phyloP scores from a whole-genome alignment of 2,329 filamentous ascomycete species.

The Xylariaceae sp. region DNA sequence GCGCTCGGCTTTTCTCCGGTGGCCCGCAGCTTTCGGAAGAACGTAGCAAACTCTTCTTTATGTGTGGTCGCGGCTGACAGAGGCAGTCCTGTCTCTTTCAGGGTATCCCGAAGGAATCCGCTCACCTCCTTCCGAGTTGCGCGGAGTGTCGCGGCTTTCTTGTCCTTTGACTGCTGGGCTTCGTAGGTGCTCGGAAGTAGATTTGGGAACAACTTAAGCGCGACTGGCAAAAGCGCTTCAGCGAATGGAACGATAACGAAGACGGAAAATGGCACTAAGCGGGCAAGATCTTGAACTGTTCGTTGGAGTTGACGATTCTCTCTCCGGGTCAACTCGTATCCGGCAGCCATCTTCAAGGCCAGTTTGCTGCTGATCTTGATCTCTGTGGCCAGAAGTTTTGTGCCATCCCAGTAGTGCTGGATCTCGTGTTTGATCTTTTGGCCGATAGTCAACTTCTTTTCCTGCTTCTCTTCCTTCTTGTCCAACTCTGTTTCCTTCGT shows the following conservation, averaged over 20 bases:
- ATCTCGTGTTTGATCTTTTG: constrained; percentile 95
- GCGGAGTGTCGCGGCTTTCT: constrained; percentile 79
- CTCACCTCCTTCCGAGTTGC: constrained; percentile 93
- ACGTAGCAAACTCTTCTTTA: constrained; percentile 91
- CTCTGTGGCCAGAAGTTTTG: constrained; percentile 89
- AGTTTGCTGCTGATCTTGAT: constrained; percentile 89
- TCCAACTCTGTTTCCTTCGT: constrained; percentile 64
- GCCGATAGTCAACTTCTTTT: constrained; percentile 84
- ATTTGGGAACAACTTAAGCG: constrained; percentile 94
- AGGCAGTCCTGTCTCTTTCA: constrained; percentile 91
- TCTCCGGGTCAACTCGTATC: constrained; percentile 92
- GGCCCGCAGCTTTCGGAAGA: constrained; percentile 93
- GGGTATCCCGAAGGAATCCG: constrained; percentile 81
- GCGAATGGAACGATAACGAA: constrained; percentile 97
- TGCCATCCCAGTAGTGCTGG: constrained; percentile 97
- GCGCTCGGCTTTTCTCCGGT: constrained; percentile 88
- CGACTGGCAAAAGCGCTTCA: constrained; percentile 87
- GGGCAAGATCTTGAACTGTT: constrained; percentile 90
- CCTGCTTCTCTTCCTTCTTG: constrained; percentile 70
- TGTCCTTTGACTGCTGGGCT: constrained; percentile 85
- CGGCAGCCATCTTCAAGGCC: constrained; percentile 95
- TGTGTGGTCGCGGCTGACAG: constrained; percentile 82
- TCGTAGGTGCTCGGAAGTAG: constrained; percentile 97
- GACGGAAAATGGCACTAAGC: constrained; percentile 92
- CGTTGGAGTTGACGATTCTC: constrained; percentile 91